Evolutionary conservation across 768 basidiomycete species (phyloP), one percentile per base, ranked within the genome.

Genomic region (Boletus rubroflammeus): DNA sequence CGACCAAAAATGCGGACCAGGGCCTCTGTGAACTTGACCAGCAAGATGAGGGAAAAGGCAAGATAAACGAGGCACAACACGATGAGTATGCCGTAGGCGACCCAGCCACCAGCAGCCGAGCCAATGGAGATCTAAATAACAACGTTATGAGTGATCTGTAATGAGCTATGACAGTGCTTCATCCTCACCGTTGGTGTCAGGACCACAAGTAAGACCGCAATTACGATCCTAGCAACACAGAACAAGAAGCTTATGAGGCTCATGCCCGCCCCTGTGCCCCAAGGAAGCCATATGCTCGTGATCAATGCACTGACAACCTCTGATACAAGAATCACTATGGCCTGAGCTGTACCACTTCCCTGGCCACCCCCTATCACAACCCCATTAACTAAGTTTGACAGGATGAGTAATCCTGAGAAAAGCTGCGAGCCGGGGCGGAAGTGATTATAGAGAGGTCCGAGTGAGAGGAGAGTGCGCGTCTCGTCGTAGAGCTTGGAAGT

Each of bases 241-340:
- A 96, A 88, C 64, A 97, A 75, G 76, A 98, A 98, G 68, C 91
- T 93, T 54, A 96, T 86, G 34, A 94, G 78, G 14, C 95, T 96
- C 97, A 98, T 98, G 57, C 93, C 90, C 2, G 96, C 93, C 1
- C 96, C 93, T 50, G 88, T 88, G 29, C 92, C 93, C 96, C 96
- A 99, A 17, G 95, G 95, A 55, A 97, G 80, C 93, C 93, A 97
- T 31, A 96, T 77, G 57, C 90, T 94, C 31, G 95, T 97, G 26
- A 90, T 83, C 54, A 98, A 75, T 6, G 94, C 91, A 41, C 89
- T 85, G 21, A 78, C 78, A 15, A 99, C 88, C 69, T 99, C 97
- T 19, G 93, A 81, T 29, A 97, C 80, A 26, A 98, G 78, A 58
- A 99, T 85, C 50, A 98, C 78, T 59, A 96, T 85, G 4, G 93